A percentile compares a stretch with the other conserved stretches of the same genome.
These are phyloP conservation scores for Colletotrichum limetticola DNA, from an alignment of 2,329 filamentous ascomycete species.

Conservation along the genomic window DNA sequence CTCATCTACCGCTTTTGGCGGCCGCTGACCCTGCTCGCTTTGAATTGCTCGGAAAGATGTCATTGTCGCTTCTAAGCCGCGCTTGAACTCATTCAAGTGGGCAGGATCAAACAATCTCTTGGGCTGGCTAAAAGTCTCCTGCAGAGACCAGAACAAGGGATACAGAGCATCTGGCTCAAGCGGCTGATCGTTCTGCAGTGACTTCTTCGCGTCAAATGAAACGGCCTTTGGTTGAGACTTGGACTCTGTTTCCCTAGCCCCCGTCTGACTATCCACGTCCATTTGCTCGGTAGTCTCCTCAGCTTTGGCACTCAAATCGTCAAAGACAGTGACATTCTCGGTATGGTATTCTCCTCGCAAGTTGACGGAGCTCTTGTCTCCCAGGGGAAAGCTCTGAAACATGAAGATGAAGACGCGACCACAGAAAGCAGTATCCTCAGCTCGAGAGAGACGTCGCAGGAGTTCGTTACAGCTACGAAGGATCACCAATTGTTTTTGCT, in stretches of 20 bases:
- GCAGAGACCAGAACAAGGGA: slow-evolving; percentile 92
- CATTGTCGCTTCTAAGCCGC: slow-evolving; percentile 75
- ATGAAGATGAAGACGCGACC: slow-evolving; percentile 98
- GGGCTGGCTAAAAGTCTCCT: slow-evolving; percentile 91
- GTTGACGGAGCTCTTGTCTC: slow-evolving; percentile 97
- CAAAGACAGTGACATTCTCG: slow-evolving; percentile 91
- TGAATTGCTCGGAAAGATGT: slow-evolving; percentile 63
- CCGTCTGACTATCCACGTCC: slow-evolving; percentile 70
- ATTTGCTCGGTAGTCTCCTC: slow-evolving; percentile 62
- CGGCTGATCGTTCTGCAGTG: slow-evolving; percentile 54
- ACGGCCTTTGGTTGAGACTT: slow-evolving; percentile 54
- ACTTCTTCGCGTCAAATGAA: slow-evolving; percentile 55
- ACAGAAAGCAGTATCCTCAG: slow-evolving; percentile 97
- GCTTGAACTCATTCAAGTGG: slow-evolving; percentile 84
- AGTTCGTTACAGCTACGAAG: slow-evolving; percentile 96
- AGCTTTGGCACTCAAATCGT: slow-evolving; percentile 59
- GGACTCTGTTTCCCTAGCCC: slow-evolving; percentile 47
- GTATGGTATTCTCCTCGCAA: slow-evolving; percentile 94
- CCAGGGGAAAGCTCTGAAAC: slow-evolving; percentile 96
- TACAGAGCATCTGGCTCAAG: slow-evolving; percentile 81
- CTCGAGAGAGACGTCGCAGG: slow-evolving; percentile 90
- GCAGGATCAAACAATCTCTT: slow-evolving; percentile 79
- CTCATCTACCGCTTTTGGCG: slow-evolving; percentile 69
- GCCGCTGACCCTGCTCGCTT: slow-evolving; percentile 56
- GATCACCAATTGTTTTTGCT: slow-evolving; percentile 87